Evolutionary conservation across 1,284 basidiomycete species (phyloP).

Genomic region (Testicularia cyperi): DNA sequence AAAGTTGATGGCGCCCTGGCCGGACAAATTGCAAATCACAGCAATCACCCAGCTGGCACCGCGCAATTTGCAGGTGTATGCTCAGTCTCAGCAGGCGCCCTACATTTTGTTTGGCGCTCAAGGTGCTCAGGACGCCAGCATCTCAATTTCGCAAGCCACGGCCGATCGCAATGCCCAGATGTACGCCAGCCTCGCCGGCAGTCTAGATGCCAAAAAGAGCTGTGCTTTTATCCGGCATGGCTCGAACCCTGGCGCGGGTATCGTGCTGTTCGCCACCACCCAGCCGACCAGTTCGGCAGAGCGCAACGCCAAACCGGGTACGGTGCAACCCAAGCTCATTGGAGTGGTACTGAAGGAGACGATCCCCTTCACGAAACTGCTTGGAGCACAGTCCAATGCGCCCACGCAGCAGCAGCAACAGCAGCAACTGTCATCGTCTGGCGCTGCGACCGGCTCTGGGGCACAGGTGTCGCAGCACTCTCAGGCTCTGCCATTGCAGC

Average conservation of each 20-base stretch:
- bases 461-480: background rate
- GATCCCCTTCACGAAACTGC: slow-evolving; percentile 37
- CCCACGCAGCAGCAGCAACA: slow-evolving; percentile 1
- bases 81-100: slow-evolving; percentile 30
- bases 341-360: slow-evolving; percentile 43
- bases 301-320: slow-evolving; percentile 2
- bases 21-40: slow-evolving; percentile 37
- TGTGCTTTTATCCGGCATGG: slow-evolving; percentile 47
- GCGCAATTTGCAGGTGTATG: slow-evolving; percentile 36
- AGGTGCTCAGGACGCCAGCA: background rate
- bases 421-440: background rate
- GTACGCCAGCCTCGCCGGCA: slow-evolving; percentile 39
- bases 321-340: slow-evolving; percentile 23
- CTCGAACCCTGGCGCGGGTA: slow-evolving; percentile 25
- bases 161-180: slow-evolving; percentile 45
- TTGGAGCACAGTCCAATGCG: slow-evolving; percentile 10
- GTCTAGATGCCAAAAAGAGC: slow-evolving; percentile 44
- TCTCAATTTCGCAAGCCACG: slow-evolving; percentile 1
- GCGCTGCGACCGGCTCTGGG: too few relatives aligned
- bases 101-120: slow-evolving; percentile 39
- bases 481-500: background rate
- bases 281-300: slow-evolving; percentile 32
- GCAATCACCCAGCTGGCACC: slow-evolving; percentile 35
- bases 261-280: slow-evolving; percentile 39
- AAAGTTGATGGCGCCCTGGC: slow-evolving; percentile 31